Percentiles rank a stretch among this genome's conserved stretches.
These are phyloP conservation scores for Tricholoma flavovirens DNA, from an alignment of 768 basidiomycete species.

Conservation along the genomic window DNA sequence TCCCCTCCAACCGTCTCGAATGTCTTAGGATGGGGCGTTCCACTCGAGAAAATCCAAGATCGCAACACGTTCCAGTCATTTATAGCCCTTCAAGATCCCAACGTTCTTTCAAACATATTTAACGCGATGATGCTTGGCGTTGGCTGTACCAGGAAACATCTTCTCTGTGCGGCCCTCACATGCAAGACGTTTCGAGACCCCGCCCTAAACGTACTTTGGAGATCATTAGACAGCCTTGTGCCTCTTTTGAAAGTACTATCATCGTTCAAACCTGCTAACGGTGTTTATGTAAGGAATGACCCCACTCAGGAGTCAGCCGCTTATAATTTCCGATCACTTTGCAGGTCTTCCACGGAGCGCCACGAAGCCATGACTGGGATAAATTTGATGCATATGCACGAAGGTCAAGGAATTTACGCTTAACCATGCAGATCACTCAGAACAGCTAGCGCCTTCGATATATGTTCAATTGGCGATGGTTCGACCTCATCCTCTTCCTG, in stretches of 20 bases:
- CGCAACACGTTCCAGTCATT: too few relatives aligned
- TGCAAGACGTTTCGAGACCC: conserved; percentile 9
- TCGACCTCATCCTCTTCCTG: conserved; percentile 2
- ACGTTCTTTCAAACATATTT: not conserved
- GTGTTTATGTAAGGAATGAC: conserved; percentile 5
- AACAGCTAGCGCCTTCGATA: not conserved
- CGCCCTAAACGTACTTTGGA: conserved; percentile 10
- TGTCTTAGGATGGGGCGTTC: not conserved
- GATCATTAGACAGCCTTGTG: conserved; percentile 1
- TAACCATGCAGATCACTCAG: not conserved
- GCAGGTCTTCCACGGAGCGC: conserved; percentile 3
- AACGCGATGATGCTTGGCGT: not conserved
- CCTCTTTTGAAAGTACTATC: conserved; percentile 9
- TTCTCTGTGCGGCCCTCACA: conserved; percentile 4
- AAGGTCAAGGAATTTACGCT: not conserved
- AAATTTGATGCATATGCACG: not conserved
- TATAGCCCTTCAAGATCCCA: not conserved
- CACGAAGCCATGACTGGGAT: not conserved
- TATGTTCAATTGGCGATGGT: not conserved
- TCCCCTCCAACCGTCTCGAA: not conserved
- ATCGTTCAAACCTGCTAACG: not conserved
- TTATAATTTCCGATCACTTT: not conserved
- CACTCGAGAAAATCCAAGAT: not conserved
- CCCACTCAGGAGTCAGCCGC: not conserved
- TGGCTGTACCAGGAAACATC: not conserved